Base-by-base conservation (phyloP, 2,329 filamentous ascomycete species). In the Pseudogymnoascus sp. region DNA sequence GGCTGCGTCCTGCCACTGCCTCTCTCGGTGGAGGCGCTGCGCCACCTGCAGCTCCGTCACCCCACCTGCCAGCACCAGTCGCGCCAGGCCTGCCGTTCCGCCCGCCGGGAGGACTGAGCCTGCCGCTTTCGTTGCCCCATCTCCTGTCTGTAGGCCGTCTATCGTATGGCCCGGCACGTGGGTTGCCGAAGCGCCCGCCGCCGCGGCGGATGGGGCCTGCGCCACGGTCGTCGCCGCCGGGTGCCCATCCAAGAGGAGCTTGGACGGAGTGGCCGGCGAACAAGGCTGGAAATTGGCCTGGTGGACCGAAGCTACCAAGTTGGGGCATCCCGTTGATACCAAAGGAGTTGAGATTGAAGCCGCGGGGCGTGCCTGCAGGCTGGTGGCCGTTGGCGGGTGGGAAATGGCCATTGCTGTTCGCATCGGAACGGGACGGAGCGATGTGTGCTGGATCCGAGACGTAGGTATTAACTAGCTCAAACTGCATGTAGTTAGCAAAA, bases 371-470 rank as follows among this genome's bases (percentile, higher is more conserved):
- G 52, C 93, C 93, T 4, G 87, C 85, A 39, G 87, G 85, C 60
- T 86, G 82, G 69, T 93, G 89, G 18, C 87, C 85, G 69, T 88
- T 90, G 58, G 85, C 82, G 42, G 91, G 84, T 1, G 92, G 92
- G 80, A 97, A 97, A 75, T 97, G 93, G 1, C 93, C 93, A 70
- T 97, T 97, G 69, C 89, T 95, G 72, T 95, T 97, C 37, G 92
- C 89, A 77, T 99, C 92, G 15, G 92, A 94, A 62, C 93, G 85
- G 9, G 92, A 95, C 1, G 94, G 91, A 36, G 92, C 92, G 72
- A 99, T 97, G 70, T 96, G 93, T 9, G 93, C 87, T 40, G 94
- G 94, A 71, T 99, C 94, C 48, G 96, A 81, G 33, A 97, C 92
- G 71, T 99, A 99, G 31, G 88, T 86, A 72, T 99, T 99, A 71